Evolutionary conservation across 805 yeast genomes (phyloP).

Genomic region (Debaryomyces prosopidis): DNA sequence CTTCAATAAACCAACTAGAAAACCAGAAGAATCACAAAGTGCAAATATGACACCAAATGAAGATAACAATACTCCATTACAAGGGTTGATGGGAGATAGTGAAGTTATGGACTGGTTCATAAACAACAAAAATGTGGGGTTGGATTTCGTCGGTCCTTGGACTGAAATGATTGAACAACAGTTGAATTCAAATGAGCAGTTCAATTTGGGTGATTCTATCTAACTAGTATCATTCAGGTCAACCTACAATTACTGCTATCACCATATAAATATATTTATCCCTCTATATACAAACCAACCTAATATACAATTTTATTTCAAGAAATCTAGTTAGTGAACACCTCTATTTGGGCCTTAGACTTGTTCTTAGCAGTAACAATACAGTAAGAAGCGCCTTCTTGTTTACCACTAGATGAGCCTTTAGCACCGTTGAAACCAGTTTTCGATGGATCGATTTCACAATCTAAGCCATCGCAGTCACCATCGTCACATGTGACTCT

Average conservation of each 20-base stretch:
- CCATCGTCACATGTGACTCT: conserved; percentile 68
- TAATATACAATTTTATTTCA: neutral
- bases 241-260: neutral
- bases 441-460: conserved; percentile 75
- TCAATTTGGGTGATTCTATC: conserved; percentile 25
- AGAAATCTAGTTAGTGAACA: conserved; percentile 39
- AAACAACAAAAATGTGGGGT: conserved; percentile 38
- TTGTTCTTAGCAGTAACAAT: conserved; percentile 72
- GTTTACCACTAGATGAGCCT: conserved; percentile 45
- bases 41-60: conserved; percentile 9
- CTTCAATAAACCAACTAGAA: conserved; percentile 1
- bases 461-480: conserved; percentile 73
- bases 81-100: conserved; percentile 32
- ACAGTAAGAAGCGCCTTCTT: conserved; percentile 71
- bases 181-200: conserved; percentile 37
- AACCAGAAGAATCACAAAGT: conserved; percentile 2
- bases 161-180: conserved; percentile 78
- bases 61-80: conserved; percentile 15
- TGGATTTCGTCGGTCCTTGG: conserved; percentile 67
- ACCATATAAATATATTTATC: neutral
- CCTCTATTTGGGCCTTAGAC: conserved; percentile 69
- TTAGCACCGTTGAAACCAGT: conserved; percentile 57
- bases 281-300: neutral
- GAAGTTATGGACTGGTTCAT: conserved; percentile 48
- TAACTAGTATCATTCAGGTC: neutral